A percentile compares a stretch with the other conserved stretches of the same genome.
Evolutionary conservation across 2,329 filamentous ascomycete species (phyloP).

Genomic region (Hypoxylon sp.): DNA sequence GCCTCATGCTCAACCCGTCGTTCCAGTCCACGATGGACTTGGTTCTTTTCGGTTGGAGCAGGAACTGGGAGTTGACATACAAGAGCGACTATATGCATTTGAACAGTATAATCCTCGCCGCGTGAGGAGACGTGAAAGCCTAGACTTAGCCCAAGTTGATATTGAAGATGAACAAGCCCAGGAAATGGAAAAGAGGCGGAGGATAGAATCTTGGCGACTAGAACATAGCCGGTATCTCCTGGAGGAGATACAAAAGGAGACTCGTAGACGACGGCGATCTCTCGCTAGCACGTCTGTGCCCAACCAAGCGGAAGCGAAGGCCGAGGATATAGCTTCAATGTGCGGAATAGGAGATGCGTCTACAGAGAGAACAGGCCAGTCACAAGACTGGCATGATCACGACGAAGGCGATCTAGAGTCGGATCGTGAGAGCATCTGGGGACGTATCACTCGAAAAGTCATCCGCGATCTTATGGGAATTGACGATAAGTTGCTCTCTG

Average conservation of each 20-base stretch:
- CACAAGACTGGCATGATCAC: constrained; percentile 68
- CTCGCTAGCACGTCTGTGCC: constrained; percentile 39
- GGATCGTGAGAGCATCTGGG: constrained; percentile 80
- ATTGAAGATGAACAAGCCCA: constrained; percentile 69
- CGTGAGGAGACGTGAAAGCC: constrained; percentile 68
- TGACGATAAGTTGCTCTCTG: constrained; percentile 85
- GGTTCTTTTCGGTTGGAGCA: constrained; percentile 83
- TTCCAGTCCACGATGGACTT: constrained; percentile 93
- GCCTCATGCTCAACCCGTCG: constrained; percentile 70
- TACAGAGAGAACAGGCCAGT: constrained; percentile 58
- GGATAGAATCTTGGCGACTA: constrained; percentile 92
- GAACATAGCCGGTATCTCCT: constrained; percentile 90
- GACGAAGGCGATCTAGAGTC: constrained; percentile 59
- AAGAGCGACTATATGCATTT: constrained; percentile 91
- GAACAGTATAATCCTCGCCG: constrained; percentile 85
- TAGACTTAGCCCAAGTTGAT: constrained; percentile 67
- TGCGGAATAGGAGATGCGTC: constrained; percentile 53
- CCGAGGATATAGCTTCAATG: constrained; percentile 53
- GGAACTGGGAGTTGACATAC: constrained; percentile 70
- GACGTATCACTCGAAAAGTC: constrained; percentile 85
- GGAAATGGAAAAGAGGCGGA: constrained; percentile 81
- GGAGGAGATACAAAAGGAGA: constrained; percentile 91
- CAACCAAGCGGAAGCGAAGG: constrained; percentile 49
- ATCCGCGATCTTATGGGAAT: constrained; percentile 93
- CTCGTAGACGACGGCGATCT: constrained; percentile 73